Base-by-base conservation (phyloP, 208 protist genomes). In the Phytomonas francai region DNA sequence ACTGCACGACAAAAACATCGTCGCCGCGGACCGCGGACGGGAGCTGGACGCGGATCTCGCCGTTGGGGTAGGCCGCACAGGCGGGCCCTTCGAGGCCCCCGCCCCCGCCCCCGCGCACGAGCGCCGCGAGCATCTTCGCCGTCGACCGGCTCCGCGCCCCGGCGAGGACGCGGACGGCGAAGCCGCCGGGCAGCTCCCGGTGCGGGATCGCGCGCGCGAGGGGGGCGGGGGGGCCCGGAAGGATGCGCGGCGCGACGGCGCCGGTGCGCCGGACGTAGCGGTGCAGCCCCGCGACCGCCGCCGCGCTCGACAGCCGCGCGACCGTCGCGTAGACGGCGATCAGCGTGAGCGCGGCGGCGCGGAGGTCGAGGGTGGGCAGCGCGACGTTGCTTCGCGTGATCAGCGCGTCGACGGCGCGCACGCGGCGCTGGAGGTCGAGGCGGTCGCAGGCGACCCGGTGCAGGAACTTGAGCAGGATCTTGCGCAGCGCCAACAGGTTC, bases 1-100 rank as follows among this genome's bases (percentile, higher is more conserved):
- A 93, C 75, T 98, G 94, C 36, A 99, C 85, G 54, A 99, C 84
- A 71, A 97, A 99, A 8, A 98, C 86, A 81, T 99, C 97, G 64
- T 93, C 87, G 29, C 96, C 97, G 39, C 97, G 92, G 28, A 98
- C 87, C n/a, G 88, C 83, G 32, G 88, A 79, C 9, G 79, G 66
- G 32, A 98, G 85, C 1, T 88, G 71, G n/a, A 97, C 83, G 30
- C 67, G 76, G 29, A 97, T 76, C 65, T 97, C 92, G 0, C 88
- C 88, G 71, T 97, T 96, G 0, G 91, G 78, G 31, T 92, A 95
- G 67, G 79, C 72, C 22, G 71, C 68, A 66, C 90, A 91, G 65
- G 83, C 87, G 56, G 73, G 67, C 42, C 72, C 76, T 25, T 74
- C 77, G 59, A 70, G 77, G 22, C 80, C 75, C 0, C 73, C 59